Percentiles rank a stretch among this genome's conserved stretches.
These are phyloP conservation scores for Sclerotiophoma versabilis DNA, from an alignment of 2,329 filamentous ascomycete species.

Conservation along the genomic window DNA sequence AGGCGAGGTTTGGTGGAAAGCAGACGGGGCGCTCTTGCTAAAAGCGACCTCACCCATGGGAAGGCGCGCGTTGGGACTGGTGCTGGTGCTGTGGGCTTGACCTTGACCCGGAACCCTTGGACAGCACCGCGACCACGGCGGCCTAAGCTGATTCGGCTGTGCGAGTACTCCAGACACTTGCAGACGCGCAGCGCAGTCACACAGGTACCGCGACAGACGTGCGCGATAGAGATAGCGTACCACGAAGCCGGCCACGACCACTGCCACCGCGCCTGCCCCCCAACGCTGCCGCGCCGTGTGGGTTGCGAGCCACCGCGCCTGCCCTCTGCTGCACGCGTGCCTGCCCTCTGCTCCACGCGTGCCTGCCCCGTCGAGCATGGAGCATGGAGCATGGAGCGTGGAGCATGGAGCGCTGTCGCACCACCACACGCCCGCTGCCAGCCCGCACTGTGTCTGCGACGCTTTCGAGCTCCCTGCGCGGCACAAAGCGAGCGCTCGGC, in stretches of 20 bases:
- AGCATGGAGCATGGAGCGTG: no score
- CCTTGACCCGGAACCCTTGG: slow-evolving; percentile 16
- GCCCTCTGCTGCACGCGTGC: background rate
- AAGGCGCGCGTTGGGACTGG: slow-evolving; percentile 22
- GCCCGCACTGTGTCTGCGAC: slow-evolving; percentile 12
- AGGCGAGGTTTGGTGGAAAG: slow-evolving; percentile 18
- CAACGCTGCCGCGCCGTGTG: no score
- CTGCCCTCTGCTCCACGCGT: slow-evolving; percentile 9
- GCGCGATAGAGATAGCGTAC: slow-evolving; percentile 17
- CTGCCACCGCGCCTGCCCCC: no score
- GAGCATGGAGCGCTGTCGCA: no score
- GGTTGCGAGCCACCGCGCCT: no score
- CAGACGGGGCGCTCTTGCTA: slow-evolving; percentile 21
- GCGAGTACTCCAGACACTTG: slow-evolving; percentile 19
- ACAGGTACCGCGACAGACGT: slow-evolving; percentile 25
- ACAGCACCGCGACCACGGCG: slow-evolving; percentile 15
- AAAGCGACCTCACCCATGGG: slow-evolving; percentile 20
- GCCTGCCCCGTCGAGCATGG: background rate
- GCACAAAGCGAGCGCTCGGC: slow-evolving; percentile 15
- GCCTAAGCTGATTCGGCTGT: slow-evolving; percentile 31
- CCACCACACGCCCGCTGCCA: slow-evolving; percentile 7
- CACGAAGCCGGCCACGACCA: background rate
- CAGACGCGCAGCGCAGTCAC: slow-evolving; percentile 21
- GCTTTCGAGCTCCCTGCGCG: background rate
- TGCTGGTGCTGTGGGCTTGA: slow-evolving; percentile 18